phyloP scores from a whole-genome alignment of 306 rosid genomes.

The Dalbergia cochinchinensis region DNA sequence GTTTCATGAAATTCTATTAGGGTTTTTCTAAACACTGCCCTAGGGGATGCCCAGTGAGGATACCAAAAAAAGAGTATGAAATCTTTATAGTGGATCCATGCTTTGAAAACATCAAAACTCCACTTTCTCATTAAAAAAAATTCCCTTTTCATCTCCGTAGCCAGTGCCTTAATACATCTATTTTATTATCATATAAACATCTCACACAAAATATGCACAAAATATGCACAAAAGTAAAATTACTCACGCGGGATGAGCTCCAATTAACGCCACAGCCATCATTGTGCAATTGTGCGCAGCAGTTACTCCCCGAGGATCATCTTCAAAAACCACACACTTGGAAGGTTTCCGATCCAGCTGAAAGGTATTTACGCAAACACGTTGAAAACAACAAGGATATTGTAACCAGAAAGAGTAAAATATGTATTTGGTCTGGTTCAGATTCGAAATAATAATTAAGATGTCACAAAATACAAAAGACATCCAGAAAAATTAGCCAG shows the following conservation, averaged over 20 bases:
- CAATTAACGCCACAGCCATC: slow-evolving; percentile 96
- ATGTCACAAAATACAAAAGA: slow-evolving; percentile 3
- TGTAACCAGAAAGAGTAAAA: neutral
- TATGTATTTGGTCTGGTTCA: neutral
- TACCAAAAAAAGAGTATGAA: too few relatives aligned
- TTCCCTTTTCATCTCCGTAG: too few relatives aligned
- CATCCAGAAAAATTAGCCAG: neutral
- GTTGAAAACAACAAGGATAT: slow-evolving; percentile 38
- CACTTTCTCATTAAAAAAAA: too few relatives aligned
- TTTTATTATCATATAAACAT: slow-evolving; percentile 5
- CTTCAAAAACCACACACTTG: slow-evolving; percentile 96
- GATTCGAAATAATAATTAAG: neutral
- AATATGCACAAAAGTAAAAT: slow-evolving; percentile 20
- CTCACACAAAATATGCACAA: slow-evolving; percentile 9
- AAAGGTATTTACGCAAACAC: slow-evolving; percentile 41
- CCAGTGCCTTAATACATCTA: neutral
- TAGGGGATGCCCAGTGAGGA: too few relatives aligned
- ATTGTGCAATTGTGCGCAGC: slow-evolving; percentile 99
- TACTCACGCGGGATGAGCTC: slow-evolving; percentile 91
- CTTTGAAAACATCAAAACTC: too few relatives aligned
- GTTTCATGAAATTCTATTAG: too few relatives aligned
- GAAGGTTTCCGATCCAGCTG: slow-evolving; percentile 97
- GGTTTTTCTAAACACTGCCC: too few relatives aligned
- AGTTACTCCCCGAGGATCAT: slow-evolving; percentile 94
- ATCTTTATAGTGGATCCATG: too few relatives aligned